Conservation (phyloP, 148 eudicot genomes). For the Chenopodium berlandieri region DNA sequence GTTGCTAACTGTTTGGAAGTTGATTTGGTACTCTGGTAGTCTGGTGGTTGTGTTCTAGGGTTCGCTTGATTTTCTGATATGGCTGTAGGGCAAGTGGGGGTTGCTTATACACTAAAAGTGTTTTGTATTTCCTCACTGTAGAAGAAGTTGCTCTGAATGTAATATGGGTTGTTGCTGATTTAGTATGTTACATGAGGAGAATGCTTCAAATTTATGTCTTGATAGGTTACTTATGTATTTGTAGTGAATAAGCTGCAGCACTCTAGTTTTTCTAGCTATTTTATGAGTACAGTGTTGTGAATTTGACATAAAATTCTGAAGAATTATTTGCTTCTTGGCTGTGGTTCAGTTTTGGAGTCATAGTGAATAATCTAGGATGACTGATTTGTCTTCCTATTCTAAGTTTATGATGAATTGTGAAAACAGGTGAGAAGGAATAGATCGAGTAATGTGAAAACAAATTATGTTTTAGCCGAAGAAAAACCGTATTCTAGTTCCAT, state of each 20-base stretch:
- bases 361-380: background rate
- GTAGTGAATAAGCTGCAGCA: background rate
- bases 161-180: background rate
- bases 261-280: slow-evolving; percentile 3
- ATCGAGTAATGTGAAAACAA: no score
- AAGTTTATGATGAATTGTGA: no score
- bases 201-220: background rate
- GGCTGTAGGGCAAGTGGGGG: slow-evolving; percentile 1
- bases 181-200: background rate
- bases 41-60: slow-evolving; percentile 26
- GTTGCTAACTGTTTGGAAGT: background rate
- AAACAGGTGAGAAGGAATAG: no score
- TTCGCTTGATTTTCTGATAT: slow-evolving; percentile 22
- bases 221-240: background rate
- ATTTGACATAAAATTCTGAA: slow-evolving; percentile 24
- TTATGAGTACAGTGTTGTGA: slow-evolving; percentile 1
- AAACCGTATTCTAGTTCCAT: no score
- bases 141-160: background rate
- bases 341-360: slow-evolving; percentile 9
- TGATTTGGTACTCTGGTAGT: background rate
- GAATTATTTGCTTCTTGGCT: background rate
- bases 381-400: background rate
- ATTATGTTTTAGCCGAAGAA: no score
- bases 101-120: background rate
- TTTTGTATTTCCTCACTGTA: background rate